A percentile compares a stretch with the other conserved stretches of the same genome.
Evolutionary conservation across 306 rosid species (phyloP).

Genomic region (Abrus pulchellus): DNA sequence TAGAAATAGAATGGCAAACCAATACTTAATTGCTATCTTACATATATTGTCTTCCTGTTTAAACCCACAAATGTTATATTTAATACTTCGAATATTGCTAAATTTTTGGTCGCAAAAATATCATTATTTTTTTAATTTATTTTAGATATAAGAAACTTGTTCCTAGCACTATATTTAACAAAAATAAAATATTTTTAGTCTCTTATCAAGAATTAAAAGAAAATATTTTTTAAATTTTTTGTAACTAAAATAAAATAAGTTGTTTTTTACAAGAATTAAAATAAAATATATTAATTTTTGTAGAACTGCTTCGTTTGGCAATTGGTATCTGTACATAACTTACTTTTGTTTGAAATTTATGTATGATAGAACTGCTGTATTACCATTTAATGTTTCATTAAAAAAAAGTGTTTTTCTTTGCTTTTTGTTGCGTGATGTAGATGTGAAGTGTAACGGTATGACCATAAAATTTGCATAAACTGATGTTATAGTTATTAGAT

Average conservation of each 20-base stretch:
- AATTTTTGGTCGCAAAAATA: background rate
- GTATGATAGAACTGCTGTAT: background rate
- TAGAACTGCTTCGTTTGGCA: background rate
- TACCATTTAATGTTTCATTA: constrained; percentile 1
- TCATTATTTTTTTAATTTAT: too few species aligned
- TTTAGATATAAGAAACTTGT: too few species aligned
- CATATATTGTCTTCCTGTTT: background rate
- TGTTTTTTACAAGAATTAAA: too few species aligned
- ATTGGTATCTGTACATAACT: background rate
- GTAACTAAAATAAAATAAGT: too few species aligned
- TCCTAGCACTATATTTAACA: too few species aligned
- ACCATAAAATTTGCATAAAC: background rate
- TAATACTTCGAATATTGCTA: background rate
- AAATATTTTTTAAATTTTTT: too few species aligned
- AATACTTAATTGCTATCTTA: background rate
- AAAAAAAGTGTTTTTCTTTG: background rate
- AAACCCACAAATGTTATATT: background rate
- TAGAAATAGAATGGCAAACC: background rate
- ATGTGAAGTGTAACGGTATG: background rate
- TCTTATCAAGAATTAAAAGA: too few species aligned
- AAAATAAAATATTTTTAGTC: too few species aligned
- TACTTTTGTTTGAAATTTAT: constrained; percentile 2
- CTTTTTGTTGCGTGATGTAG: background rate
- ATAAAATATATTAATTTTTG: too few species aligned
- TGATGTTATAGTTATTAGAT: background rate